Evolutionary conservation across 305 asterid species (phyloP).

Genomic region (Lippia alba): DNA sequence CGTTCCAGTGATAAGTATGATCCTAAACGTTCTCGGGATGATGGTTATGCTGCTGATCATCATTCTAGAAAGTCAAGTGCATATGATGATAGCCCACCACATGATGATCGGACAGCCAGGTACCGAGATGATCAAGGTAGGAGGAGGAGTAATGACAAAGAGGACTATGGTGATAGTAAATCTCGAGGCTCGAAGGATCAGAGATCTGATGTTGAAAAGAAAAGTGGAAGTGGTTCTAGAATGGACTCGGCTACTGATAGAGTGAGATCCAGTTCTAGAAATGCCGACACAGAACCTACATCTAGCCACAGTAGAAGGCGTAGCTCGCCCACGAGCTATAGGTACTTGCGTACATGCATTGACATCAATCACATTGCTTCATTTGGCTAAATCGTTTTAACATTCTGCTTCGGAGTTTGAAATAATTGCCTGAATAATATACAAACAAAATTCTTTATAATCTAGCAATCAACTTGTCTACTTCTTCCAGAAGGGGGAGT

Average conservation of each 20-base stretch:
- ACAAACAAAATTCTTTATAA: neutral
- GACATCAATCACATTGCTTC: constrained; percentile 13
- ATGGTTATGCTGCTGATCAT: constrained; percentile 59
- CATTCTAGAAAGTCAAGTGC: constrained; percentile 65
- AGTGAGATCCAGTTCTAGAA: constrained; percentile 74
- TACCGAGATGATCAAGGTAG: constrained; percentile 76
- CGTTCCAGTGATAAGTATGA: constrained; percentile 73
- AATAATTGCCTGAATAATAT: constrained; percentile 1
- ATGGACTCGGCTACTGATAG: constrained; percentile 61
- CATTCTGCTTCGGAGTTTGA: constrained; percentile 1
- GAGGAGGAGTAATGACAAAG: constrained; percentile 70
- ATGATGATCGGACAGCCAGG: constrained; percentile 65
- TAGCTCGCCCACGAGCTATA: constrained; percentile 75
- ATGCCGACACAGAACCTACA: constrained; percentile 62
- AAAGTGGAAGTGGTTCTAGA: constrained; percentile 53
- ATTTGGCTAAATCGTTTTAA: constrained; percentile 19
- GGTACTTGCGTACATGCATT: constrained; percentile 51
- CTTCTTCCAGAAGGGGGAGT: neutral
- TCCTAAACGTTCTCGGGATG: constrained; percentile 68
- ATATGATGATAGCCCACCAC: constrained; percentile 68
- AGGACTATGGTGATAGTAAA: constrained; percentile 66
- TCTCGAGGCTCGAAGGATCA: constrained; percentile 73
- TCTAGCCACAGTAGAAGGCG: constrained; percentile 68
- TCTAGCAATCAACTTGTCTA: neutral
- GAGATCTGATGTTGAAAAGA: constrained; percentile 69